Evolutionary conservation across 2,329 filamentous ascomycete species (phyloP), one percentile per base, ranked within the genome.

Genomic region (Penicillium psychrosexuale): DNA sequence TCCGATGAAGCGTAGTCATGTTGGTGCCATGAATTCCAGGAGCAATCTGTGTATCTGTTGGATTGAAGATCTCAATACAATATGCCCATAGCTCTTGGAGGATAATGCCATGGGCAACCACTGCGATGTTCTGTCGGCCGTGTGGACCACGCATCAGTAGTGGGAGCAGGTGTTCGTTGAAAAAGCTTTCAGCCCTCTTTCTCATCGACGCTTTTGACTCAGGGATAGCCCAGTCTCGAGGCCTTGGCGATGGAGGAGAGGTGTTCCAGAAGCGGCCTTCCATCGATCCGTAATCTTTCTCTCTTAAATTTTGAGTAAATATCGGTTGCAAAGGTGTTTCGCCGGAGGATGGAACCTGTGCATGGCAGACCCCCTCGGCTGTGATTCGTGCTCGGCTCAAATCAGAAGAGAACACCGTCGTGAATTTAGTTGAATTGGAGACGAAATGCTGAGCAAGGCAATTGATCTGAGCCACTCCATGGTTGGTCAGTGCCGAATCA

Each of bases 51-150:
- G 84, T 72, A 58, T 73, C 79, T 44, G 71, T 72, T 12, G 72
- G 65, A 2, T 76, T 72, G 55, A 90, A 81, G 3, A 82, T 78
- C 12, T 76, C 72, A 8, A 87, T 74, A 13, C 96, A 70, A 12
- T 80, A 78, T 52, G 81, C 80, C 80, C 88, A 86, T 0, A 96
- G 72, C 31, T 84, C 80, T 2, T 84, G 84, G 2, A 96, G 80
- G 38, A 96, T 84, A 57, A 96, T 86, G 15, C 92, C 91, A 66
- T 97, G 92, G 2, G 91, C 88, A 3, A 96, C 88, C 8, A 96
- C 75, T 2, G 85, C 86, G 9, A 93, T 75, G 2, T 78, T 74
- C 7, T 70, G 65, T 11, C 3, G 13, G 19, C 77, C 69, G 9
- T 64, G 55, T 47, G 2, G 61, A 0, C 69, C 60, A 11, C 71